Evolutionary conservation across 768 basidiomycete species (phyloP), one percentile per base, ranked within the genome.

Genomic region (Boletus rubescentipes): DNA sequence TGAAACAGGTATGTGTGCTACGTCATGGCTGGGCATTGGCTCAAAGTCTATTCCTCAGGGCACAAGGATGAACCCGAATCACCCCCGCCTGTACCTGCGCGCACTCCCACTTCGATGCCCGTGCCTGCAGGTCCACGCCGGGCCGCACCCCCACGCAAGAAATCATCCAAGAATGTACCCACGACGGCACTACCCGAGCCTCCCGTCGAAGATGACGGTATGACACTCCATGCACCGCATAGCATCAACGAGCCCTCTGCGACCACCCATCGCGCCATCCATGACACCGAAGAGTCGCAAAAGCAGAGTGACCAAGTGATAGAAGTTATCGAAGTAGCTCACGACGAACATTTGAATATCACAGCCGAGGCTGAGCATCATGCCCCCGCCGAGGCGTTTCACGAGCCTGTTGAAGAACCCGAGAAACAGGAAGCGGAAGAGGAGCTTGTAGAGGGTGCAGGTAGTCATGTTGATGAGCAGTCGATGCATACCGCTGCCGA

Each of bases 121-220:
- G 76, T 89, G 5, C 89, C 90, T 14, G 79, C 81, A 14, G 85
- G 76, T 16, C 90, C 91, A 39, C 83, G 87, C 40, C 81, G 91
- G 5, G 79, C 88, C 23, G 90, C 78, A 4, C 89, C 88, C 44
- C 91, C 91, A 9, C 77, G 90, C 38, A 84, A 78, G 71, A 87
- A 88, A 63, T 64, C 76, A 6, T 73, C 73, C 43, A 86, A 82
- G 67, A 78, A 81, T 1, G 72, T 76, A n/a, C 70, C 78, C 11
- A 70, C 77, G 2, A 11, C 51, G 20, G 52, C 58, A 18, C 58
- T 68, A 36, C 52, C 69, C 4, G 66, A 72, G 36, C 69, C 60
- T 38, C 69, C 73, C 10, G 34, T 55, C 0, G 59, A 64, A 15
- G 59, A 46, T 23, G 59, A 54, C 18, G 16, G 8, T 16, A 53